These are phyloP conservation scores for Scolecobasidium constrictum DNA, from an alignment of 2,329 filamentous ascomycete species.

Conservation along the genomic window DNA sequence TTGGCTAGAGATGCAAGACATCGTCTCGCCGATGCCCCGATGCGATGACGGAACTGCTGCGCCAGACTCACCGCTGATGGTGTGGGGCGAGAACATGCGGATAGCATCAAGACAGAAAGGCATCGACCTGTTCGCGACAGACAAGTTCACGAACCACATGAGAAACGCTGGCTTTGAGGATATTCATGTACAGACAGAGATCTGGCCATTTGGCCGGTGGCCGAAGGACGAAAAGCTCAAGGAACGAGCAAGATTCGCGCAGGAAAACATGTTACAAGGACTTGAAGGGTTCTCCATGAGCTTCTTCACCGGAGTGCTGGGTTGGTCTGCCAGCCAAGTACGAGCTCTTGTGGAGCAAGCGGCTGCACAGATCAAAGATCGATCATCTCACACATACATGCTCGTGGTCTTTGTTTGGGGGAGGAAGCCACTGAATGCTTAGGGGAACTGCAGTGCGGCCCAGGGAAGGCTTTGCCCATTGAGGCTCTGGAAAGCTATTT, in stretches of 20 bases:
- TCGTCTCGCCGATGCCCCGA: conserved; percentile 14
- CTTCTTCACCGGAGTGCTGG: conserved; percentile 12
- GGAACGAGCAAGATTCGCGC: conserved; percentile 31
- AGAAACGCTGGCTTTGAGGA: conserved; percentile 42
- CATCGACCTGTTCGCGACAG: neutral
- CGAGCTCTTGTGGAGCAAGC: conserved; percentile 13
- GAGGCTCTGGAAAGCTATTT: no score
- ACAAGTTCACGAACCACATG: neutral
- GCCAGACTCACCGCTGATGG: conserved; percentile 32
- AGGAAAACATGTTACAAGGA: conserved; percentile 17
- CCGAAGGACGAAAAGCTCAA: conserved; percentile 40
- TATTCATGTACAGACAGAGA: conserved; percentile 19
- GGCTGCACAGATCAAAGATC: neutral
- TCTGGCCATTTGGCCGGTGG: conserved; percentile 42
- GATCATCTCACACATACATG: conserved; percentile 5
- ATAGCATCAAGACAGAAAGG: neutral
- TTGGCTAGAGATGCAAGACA: conserved; percentile 39
- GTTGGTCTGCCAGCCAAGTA: conserved; percentile 13
- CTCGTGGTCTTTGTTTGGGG: conserved; percentile 5
- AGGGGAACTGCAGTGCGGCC: no score
- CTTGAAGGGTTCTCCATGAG: conserved; percentile 16
- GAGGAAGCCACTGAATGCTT: no score
- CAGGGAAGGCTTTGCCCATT: no score
- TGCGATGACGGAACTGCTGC: conserved; percentile 37
- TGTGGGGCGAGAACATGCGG: conserved; percentile 31